Evolutionary conservation across 768 basidiomycete species (phyloP).

Genomic region (Xanthoconium stramineum): DNA sequence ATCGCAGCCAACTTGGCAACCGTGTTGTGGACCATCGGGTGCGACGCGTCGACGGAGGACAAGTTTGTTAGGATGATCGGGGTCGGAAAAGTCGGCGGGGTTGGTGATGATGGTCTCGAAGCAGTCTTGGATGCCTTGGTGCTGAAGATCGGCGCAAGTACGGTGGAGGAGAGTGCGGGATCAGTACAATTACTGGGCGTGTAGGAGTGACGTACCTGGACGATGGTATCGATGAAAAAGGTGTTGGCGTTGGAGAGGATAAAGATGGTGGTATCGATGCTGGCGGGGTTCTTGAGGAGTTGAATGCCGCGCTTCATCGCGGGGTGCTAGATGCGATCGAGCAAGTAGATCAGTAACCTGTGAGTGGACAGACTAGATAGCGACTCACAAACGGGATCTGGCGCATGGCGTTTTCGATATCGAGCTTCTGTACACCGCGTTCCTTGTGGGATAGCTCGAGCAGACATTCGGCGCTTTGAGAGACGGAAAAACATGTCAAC

Average conservation of each 20-base stretch:
- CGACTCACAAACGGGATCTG: slow-evolving; percentile 81
- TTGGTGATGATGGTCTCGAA: slow-evolving; percentile 92
- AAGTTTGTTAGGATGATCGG: slow-evolving; percentile 60
- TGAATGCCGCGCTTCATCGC: slow-evolving; percentile 93
- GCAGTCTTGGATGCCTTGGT: slow-evolving; percentile 65
- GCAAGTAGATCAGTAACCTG: background rate
- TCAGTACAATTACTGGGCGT: background rate
- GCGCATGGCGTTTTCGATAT: slow-evolving; percentile 76
- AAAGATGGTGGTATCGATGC: slow-evolving; percentile 71
- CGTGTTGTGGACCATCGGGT: slow-evolving; percentile 74
- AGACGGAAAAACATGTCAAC: background rate
- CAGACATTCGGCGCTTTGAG: slow-evolving; percentile 60
- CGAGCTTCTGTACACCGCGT: slow-evolving; percentile 62
- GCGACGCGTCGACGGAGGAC: slow-evolving; percentile 74
- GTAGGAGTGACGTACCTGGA: slow-evolving; percentile 51
- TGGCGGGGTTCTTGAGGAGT: slow-evolving; percentile 59
- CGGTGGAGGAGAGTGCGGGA: too few relatives aligned
- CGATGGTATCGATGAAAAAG: slow-evolving; percentile 87
- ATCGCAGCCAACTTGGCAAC: slow-evolving; percentile 83
- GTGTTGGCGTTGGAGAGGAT: slow-evolving; percentile 93
- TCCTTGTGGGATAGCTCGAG: slow-evolving; percentile 55
- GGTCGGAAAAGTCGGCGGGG: slow-evolving; percentile 76
- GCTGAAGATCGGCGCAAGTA: slow-evolving; percentile 11
- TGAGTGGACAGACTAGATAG: background rate
- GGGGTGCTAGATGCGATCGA: slow-evolving; percentile 69